phyloP scores from a whole-genome alignment of 2,329 filamentous ascomycete genomes.

The Drechslera avenae region DNA sequence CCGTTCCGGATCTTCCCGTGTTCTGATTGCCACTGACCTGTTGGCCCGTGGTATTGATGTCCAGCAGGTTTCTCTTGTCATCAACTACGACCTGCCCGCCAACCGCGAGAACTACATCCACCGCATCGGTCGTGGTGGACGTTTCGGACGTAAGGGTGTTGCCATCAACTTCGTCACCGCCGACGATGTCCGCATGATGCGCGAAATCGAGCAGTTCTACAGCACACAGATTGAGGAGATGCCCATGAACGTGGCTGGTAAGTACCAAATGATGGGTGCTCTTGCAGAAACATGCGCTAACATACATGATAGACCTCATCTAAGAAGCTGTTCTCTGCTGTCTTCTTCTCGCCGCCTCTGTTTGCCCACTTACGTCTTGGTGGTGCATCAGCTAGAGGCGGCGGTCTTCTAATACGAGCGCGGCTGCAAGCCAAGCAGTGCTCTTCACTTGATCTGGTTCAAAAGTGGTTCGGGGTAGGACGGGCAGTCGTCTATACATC shows the following conservation, averaged over 20 bases:
- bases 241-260: slow-evolving; percentile 86
- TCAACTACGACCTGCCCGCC: slow-evolving; percentile 97
- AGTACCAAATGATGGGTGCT: slow-evolving; percentile 33
- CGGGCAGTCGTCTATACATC: slow-evolving; percentile 40
- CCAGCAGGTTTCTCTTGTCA: slow-evolving; percentile 96
- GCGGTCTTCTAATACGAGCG: slow-evolving; percentile 40
- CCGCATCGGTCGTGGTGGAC: slow-evolving; percentile 91
- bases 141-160: slow-evolving; percentile 97
- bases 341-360: slow-evolving; percentile 32
- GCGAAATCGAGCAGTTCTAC: slow-evolving; percentile 99
- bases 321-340: slow-evolving; percentile 40
- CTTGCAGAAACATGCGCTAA: slow-evolving; percentile 15
- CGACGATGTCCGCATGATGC: slow-evolving; percentile 99
- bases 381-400: slow-evolving; percentile 33
- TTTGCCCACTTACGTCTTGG: slow-evolving; percentile 30
- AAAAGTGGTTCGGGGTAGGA: slow-evolving; percentile 46
- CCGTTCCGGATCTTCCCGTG: slow-evolving; percentile 91
- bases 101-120: slow-evolving; percentile 99
- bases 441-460: slow-evolving; percentile 35
- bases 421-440: slow-evolving; percentile 40
- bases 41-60: slow-evolving; percentile 99
- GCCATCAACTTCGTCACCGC: slow-evolving; percentile 99
- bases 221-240: slow-evolving; percentile 99
- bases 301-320: slow-evolving; percentile 43
- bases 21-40: slow-evolving; percentile 96